These are phyloP conservation scores for Entomortierella beljakovae DNA, from an alignment of 192 early-diverging fungal genomes.

Conservation along the genomic window DNA sequence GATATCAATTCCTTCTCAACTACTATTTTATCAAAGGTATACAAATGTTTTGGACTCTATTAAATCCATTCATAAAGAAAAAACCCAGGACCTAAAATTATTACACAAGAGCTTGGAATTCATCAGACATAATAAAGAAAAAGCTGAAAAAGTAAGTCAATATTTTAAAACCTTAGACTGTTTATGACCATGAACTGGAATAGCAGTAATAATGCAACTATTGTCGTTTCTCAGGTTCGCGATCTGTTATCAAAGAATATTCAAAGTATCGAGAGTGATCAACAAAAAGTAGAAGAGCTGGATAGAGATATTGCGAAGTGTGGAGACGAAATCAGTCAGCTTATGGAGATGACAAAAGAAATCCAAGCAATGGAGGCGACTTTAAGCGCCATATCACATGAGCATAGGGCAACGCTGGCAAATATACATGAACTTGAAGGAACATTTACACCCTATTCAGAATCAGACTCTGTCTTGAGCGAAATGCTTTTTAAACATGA, in stretches of 20 bases:
- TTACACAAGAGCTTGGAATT: constrained; percentile 72
- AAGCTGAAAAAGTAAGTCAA: constrained; percentile 70
- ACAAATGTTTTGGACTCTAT: constrained; percentile 92
- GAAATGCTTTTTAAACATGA: constrained; percentile 63
- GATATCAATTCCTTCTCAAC: no score
- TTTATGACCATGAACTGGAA: no score
- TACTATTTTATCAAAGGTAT: constrained; percentile 61
- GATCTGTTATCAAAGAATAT: constrained; percentile 24
- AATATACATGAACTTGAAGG: constrained; percentile 43
- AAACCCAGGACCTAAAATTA: constrained; percentile 70
- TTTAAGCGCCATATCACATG: constrained; percentile 52
- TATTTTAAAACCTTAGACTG: background rate
- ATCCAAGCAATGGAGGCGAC: constrained; percentile 60
- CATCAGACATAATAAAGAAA: constrained; percentile 75
- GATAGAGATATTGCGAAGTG: constrained; percentile 54
- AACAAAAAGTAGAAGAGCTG: constrained; percentile 59
- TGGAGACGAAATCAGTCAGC: constrained; percentile 20
- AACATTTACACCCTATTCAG: constrained; percentile 42
- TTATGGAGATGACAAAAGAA: constrained; percentile 60
- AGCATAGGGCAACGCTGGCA: constrained; percentile 34
- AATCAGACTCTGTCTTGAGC: constrained; percentile 73
- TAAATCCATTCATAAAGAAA: constrained; percentile 79
- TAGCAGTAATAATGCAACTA: no score
- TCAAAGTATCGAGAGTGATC: constrained; percentile 13
- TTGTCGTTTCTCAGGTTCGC: constrained; percentile 33